These are phyloP conservation scores for Paracamarosporium sp. DNA, from an alignment of 2,329 filamentous ascomycete genomes.

Conservation along the genomic window DNA sequence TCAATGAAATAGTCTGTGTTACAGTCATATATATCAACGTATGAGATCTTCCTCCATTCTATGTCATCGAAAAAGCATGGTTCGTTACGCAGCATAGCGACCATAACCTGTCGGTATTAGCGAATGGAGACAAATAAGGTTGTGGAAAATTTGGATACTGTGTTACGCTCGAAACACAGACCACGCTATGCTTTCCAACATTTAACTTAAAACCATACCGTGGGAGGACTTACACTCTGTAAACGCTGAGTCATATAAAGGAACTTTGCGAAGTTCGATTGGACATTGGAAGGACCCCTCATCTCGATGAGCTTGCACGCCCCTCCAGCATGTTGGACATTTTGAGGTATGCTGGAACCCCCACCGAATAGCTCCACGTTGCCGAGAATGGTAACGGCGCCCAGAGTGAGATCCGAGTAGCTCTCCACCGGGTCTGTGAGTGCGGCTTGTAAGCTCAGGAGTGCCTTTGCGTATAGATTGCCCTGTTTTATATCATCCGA, in stretches of 20 bases:
- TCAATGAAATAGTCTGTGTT: not conserved
- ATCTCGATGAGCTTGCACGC: slow-evolving; percentile 6
- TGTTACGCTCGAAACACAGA: too few relatives aligned
- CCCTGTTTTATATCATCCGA: not conserved
- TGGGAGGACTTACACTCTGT: slow-evolving; percentile 1
- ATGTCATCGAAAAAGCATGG: slow-evolving; percentile 2
- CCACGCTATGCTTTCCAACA: too few relatives aligned
- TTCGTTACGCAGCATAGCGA: slow-evolving; percentile 1
- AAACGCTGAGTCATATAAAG: not conserved
- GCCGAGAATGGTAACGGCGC: slow-evolving; percentile 10
- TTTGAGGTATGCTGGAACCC: slow-evolving; percentile 1
- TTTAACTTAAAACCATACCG: too few relatives aligned
- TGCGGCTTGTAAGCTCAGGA: not conserved
- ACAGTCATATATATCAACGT: not conserved
- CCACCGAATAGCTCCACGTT: slow-evolving; percentile 11
- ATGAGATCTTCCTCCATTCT: slow-evolving; percentile 1
- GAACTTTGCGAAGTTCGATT: slow-evolving; percentile 6
- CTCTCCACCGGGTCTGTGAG: slow-evolving; percentile 8
- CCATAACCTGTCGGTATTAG: not conserved
- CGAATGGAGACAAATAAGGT: not conserved
- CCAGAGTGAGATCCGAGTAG: slow-evolving; percentile 12
- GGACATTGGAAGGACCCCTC: not conserved
- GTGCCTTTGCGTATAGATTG: slow-evolving; percentile 3
- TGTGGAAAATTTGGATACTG: too few relatives aligned
- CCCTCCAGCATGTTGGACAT: slow-evolving; percentile 10